Conservation (phyloP, 768 basidiomycete species). For the Lactifluus volemus region DNA sequence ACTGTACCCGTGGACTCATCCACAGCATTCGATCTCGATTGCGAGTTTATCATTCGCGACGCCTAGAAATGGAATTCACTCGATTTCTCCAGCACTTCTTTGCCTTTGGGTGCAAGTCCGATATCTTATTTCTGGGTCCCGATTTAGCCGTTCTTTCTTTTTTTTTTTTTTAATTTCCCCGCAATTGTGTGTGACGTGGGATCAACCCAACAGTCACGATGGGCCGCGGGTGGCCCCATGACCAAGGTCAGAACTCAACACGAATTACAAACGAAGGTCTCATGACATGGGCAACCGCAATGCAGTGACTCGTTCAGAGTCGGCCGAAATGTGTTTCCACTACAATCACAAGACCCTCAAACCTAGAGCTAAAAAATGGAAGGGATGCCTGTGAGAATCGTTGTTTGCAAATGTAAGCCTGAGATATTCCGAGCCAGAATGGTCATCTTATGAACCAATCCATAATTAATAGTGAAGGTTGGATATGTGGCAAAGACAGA, state of each 20-base stretch:
- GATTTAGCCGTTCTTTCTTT: background rate
- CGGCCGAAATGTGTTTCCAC: background rate
- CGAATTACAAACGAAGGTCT: background rate
- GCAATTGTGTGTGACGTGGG: background rate
- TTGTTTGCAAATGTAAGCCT: too few species aligned
- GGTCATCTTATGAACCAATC: too few species aligned
- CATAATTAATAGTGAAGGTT: too few species aligned
- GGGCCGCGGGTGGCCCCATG: background rate
- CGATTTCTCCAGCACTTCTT: background rate
- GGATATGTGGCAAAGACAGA: too few species aligned
- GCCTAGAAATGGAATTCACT: too few species aligned
- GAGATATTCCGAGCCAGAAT: too few species aligned
- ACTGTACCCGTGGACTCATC: background rate
- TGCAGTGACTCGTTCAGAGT: background rate
- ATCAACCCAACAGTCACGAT: background rate
- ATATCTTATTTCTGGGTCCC: background rate
- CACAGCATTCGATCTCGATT: background rate
- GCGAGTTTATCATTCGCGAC: background rate
- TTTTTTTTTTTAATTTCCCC: background rate
- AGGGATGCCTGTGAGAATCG: background rate
- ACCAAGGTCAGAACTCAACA: background rate
- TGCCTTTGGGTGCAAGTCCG: too few species aligned
- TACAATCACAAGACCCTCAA: background rate
- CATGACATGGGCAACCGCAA: background rate
- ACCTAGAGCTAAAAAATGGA: background rate